Conservation (phyloP, 305 asterid genomes). For the Withania somnifera region DNA sequence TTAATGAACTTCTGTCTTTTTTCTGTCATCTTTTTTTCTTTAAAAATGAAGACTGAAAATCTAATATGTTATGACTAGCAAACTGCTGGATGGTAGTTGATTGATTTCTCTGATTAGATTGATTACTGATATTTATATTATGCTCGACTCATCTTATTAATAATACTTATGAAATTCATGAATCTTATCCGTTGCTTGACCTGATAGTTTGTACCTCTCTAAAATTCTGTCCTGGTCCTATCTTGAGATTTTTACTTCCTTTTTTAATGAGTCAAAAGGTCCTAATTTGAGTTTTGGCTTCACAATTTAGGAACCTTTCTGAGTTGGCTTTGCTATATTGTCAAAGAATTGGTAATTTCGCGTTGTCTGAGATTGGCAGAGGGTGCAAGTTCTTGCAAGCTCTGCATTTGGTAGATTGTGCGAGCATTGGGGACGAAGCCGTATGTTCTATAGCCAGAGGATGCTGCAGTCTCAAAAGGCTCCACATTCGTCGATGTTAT, state of each 20-base stretch:
- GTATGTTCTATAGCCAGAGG: conserved; percentile 68
- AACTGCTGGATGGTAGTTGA: not conserved
- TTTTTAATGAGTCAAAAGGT: not conserved
- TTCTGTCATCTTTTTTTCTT: not conserved
- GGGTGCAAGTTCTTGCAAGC: conserved; percentile 90
- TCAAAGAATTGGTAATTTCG: conserved; percentile 57
- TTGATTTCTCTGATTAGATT: not conserved
- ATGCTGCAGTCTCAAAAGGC: conserved; percentile 65
- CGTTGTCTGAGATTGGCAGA: conserved; percentile 66
- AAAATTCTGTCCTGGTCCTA: not conserved
- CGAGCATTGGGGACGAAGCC: conserved; percentile 75
- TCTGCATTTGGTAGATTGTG: conserved; percentile 87
- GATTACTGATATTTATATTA: not conserved
- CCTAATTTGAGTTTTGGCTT: not conserved
- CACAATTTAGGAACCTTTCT: conserved; percentile 50
- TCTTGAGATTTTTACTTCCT: not conserved
- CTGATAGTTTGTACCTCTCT: not conserved
- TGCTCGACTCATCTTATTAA: not conserved
- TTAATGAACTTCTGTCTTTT: not conserved
- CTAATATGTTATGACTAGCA: not conserved
- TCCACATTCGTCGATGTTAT: conserved; percentile 85
- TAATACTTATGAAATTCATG: not conserved
- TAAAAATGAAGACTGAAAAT: not conserved
- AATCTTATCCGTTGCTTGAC: not conserved
- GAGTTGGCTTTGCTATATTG: conserved; percentile 77